Conservation (phyloP, 306 rosid species). For the Cucumis cinereus region DNA sequence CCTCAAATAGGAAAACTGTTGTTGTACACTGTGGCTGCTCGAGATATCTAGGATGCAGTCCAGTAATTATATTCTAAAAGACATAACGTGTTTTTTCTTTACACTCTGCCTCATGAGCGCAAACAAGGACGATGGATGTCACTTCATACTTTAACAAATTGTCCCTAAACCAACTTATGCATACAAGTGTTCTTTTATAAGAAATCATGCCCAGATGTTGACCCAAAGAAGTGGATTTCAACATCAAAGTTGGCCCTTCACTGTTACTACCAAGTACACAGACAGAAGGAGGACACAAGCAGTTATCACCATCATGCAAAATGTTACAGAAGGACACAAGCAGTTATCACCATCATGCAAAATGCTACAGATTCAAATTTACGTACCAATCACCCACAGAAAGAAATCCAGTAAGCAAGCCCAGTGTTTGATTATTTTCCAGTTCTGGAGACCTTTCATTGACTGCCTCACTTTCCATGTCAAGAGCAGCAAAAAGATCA, state of each 20-base stretch:
- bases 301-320: background rate
- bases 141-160: no score
- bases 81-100: no score
- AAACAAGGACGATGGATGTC: no score
- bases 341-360: background rate
- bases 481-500: slow-evolving; percentile 78
- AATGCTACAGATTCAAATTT: background rate
- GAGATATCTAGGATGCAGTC: no score
- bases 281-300: background rate
- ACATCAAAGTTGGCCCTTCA: background rate
- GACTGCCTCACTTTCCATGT: slow-evolving; percentile 66
- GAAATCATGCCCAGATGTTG: background rate
- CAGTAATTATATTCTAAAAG: no score
- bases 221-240: background rate
- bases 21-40: no score
- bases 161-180: background rate
- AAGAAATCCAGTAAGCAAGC: slow-evolving; percentile 90
- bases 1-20: no score
- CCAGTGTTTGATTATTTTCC: slow-evolving; percentile 79
- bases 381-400: slow-evolving; percentile 85
- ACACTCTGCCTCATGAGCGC: no score
- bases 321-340: background rate
- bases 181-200: background rate
- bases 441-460: slow-evolving; percentile 68
- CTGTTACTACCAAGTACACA: background rate